These are phyloP conservation scores for Claviceps pazoutovae DNA, from an alignment of 2,329 filamentous ascomycete genomes.

Conservation along the genomic window DNA sequence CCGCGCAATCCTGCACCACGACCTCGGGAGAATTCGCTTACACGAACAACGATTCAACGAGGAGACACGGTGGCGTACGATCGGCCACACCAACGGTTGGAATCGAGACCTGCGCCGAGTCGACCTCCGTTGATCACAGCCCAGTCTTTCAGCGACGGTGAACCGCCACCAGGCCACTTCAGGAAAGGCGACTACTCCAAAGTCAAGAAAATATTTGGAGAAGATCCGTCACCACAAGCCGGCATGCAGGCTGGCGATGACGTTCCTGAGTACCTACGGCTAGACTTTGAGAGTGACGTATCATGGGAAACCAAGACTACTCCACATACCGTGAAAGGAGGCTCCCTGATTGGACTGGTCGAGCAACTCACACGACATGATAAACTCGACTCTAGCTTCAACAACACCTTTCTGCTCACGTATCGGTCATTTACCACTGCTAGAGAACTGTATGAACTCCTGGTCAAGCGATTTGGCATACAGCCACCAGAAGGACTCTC, in stretches of 20 bases:
- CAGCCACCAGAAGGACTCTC: slow-evolving; percentile 77
- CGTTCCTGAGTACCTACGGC: slow-evolving; percentile 65
- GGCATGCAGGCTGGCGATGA: slow-evolving; percentile 49
- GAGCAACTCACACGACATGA: slow-evolving; percentile 94
- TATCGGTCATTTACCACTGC: slow-evolving; percentile 92
- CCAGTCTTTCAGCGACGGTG: slow-evolving; percentile 53
- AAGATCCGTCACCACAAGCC: slow-evolving; percentile 41
- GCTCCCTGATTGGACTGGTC: slow-evolving; percentile 75
- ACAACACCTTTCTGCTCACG: slow-evolving; percentile 93
- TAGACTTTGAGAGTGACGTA: slow-evolving; percentile 81
- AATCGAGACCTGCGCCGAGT: slow-evolving; percentile 32
- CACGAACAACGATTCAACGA: slow-evolving; percentile 40
- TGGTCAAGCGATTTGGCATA: slow-evolving; percentile 83
- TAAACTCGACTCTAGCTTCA: slow-evolving; percentile 87
- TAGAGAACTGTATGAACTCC: slow-evolving; percentile 77
- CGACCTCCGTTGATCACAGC: slow-evolving; percentile 37
- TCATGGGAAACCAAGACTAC: slow-evolving; percentile 76
- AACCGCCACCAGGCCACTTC: slow-evolving; percentile 34
- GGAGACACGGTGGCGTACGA: slow-evolving; percentile 44
- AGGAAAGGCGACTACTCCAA: slow-evolving; percentile 50
- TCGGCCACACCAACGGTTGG: slow-evolving; percentile 39
- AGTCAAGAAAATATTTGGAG: slow-evolving; percentile 52
- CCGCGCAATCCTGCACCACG: slow-evolving; percentile 21
- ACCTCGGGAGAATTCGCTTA: slow-evolving; percentile 30
- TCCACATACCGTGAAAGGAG: slow-evolving; percentile 68